Evolutionary conservation across 208 protist genomes (phyloP).

Genomic region (Leishmania amazonensis): DNA sequence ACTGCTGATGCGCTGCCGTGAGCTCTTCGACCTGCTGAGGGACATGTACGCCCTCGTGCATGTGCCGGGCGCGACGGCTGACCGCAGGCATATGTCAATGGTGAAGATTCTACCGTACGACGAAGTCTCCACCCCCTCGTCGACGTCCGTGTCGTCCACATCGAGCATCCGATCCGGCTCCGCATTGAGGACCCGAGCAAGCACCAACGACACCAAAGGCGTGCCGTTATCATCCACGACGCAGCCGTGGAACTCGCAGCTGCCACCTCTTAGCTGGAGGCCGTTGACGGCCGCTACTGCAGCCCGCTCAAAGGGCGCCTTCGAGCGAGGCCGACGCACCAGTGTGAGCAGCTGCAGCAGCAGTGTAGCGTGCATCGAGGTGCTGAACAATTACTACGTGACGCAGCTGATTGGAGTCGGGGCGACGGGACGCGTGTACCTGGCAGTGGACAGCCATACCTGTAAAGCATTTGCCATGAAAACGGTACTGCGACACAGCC

Average conservation of each 20-base stretch:
- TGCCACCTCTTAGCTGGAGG: slow-evolving; percentile 1
- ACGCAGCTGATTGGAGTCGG: slow-evolving; percentile 46
- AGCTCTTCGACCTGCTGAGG: slow-evolving; percentile 31
- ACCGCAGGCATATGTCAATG: slow-evolving; percentile 14
- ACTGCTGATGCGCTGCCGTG: slow-evolving; percentile 16
- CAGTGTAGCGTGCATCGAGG: slow-evolving; percentile 26
- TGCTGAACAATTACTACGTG: slow-evolving; percentile 76
- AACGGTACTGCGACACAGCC: slow-evolving; percentile 28
- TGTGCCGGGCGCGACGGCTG: not conserved
- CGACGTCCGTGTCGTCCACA: not conserved
- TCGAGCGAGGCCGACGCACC: slow-evolving; percentile 21
- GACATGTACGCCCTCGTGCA: slow-evolving; percentile 15
- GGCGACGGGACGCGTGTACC: slow-evolving; percentile 44
- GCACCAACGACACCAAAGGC: not conserved
- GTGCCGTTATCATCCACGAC: slow-evolving; percentile 8
- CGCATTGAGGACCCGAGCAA: not conserved
- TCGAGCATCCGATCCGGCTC: not conserved
- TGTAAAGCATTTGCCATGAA: slow-evolving; percentile 51
- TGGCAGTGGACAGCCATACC: slow-evolving; percentile 41
- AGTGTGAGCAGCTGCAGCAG: slow-evolving; percentile 27
- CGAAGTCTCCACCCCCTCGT: slow-evolving; percentile 5
- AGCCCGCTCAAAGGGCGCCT: slow-evolving; percentile 6
- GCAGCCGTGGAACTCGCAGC: slow-evolving; percentile 6
- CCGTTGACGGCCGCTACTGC: not conserved
- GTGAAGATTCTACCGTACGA: slow-evolving; percentile 26